A percentile compares a stretch with the other conserved stretches of the same genome.
Conservation (phyloP, 2,329 filamentous ascomycete genomes). For the Pseudopyricularia javanii region DNA sequence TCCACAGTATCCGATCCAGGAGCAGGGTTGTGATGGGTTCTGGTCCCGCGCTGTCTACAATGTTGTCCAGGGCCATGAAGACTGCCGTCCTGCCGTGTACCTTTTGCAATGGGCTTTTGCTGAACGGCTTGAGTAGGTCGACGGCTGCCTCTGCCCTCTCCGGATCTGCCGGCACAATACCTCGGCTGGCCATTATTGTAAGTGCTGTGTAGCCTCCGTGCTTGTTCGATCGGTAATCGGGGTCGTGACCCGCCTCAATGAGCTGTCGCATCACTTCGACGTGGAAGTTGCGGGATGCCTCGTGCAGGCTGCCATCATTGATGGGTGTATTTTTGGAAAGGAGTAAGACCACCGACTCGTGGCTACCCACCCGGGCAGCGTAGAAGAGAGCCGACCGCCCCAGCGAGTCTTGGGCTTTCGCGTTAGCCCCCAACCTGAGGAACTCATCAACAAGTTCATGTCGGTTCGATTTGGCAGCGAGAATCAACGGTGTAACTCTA, state of each 20-base stretch:
- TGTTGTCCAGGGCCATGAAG: constrained; percentile 18
- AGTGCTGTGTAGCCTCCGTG: constrained; percentile 16
- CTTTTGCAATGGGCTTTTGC: constrained; percentile 12
- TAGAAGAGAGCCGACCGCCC: constrained; percentile 15
- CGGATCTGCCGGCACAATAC: constrained; percentile 8
- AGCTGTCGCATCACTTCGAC: constrained; percentile 11
- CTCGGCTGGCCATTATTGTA: constrained; percentile 13
- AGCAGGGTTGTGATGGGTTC: constrained; percentile 12
- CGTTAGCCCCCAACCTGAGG: constrained; percentile 11
- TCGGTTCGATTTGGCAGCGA: constrained; percentile 10
- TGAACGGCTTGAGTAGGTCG: constrained; percentile 11
- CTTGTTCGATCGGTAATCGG: constrained; percentile 14
- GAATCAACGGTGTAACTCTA: constrained; percentile 10
- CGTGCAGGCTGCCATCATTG: constrained; percentile 20
- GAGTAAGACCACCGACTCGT: constrained; percentile 12
- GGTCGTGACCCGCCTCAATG: constrained; percentile 14
- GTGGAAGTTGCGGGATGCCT: constrained; percentile 16
- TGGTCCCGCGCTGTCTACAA: constrained; percentile 5
- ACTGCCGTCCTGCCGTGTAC: constrained; percentile 15
- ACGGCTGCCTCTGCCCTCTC: constrained; percentile 12
- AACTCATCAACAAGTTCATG: constrained; percentile 10
- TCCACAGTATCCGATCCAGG: constrained; percentile 12
- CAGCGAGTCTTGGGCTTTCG: constrained; percentile 9
- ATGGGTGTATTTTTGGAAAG: constrained; percentile 10
- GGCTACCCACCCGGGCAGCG: constrained; percentile 13